A percentile compares a stretch with the other conserved stretches of the same genome.
Conservation (phyloP, 192 early-diverging fungal species). For the Entrophospora sp. region DNA sequence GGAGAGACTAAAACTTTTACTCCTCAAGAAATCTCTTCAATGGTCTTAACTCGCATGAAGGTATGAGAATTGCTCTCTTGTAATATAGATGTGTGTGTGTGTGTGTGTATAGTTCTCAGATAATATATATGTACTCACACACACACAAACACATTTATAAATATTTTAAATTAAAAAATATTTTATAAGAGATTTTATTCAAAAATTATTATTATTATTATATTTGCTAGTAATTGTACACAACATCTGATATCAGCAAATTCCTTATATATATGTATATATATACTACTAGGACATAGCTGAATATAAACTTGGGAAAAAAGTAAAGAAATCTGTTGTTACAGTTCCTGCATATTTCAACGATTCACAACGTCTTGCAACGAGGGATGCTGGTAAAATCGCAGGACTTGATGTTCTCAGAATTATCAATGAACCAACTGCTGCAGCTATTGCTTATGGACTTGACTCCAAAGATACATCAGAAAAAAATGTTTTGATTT, state of each 20-base stretch:
- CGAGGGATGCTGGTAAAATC: conserved; percentile 91
- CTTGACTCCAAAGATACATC: conserved; percentile 65
- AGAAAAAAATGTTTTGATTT: conserved; percentile 67
- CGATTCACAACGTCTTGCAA: conserved; percentile 80
- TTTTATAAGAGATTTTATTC: not conserved
- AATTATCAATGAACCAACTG: conserved; percentile 87
- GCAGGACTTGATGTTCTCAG: conserved; percentile 79
- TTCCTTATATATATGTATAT: too few relatives aligned
- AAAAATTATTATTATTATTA: too few relatives aligned
- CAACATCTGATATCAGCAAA: too few relatives aligned
- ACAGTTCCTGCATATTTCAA: too few relatives aligned
- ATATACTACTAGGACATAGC: too few relatives aligned
- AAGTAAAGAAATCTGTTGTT: too few relatives aligned
- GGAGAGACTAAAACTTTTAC: conserved; percentile 73
- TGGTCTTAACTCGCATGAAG: conserved; percentile 88
- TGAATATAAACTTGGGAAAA: conserved; percentile 68
- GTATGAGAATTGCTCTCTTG: too few relatives aligned
- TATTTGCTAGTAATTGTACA: too few relatives aligned
- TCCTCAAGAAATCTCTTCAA: conserved; percentile 90
- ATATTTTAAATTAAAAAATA: not conserved
- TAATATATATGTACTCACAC: too few relatives aligned
- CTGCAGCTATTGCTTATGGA: conserved; percentile 79
- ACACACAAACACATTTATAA: too few relatives aligned
- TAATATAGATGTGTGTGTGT: too few relatives aligned
- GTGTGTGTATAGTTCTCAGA: too few relatives aligned